These are phyloP conservation scores for Phaffia australis DNA, from an alignment of 768 basidiomycete genomes.

Conservation along the genomic window DNA sequence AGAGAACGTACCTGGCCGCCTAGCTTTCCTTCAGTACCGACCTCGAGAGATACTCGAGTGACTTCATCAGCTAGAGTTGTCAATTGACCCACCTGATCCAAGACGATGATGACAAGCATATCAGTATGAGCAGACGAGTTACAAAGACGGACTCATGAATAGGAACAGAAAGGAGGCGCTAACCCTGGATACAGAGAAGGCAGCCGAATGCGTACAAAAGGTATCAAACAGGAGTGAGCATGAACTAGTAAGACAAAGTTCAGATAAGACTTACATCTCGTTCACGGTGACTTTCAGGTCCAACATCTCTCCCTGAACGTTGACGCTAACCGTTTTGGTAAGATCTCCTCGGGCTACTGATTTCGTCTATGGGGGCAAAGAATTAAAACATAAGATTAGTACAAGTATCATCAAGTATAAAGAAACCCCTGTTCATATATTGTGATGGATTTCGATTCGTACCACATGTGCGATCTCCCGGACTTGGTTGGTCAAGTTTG, in stretches of 20 bases:
- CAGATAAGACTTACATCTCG: conserved; percentile 7
- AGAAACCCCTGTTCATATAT: background rate
- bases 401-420: background rate
- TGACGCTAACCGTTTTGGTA: conserved; percentile 36
- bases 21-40: conserved; percentile 94
- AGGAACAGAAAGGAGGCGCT: background rate
- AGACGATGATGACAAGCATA: background rate
- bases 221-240: conserved; percentile 45
- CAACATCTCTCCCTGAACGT: conserved; percentile 39
- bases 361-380: conserved; percentile 29
- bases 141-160: conserved; percentile 58
- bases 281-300: conserved; percentile 34
- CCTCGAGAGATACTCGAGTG: conserved; percentile 72
- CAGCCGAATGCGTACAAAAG: conserved; percentile 87
- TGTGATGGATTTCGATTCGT: no score
- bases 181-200: conserved; percentile 46
- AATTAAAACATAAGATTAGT: background rate
- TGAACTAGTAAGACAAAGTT: background rate
- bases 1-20: conserved; percentile 62
- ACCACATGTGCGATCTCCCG: conserved; percentile 40
- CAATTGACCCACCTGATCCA: conserved; percentile 51
- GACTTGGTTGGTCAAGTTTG: conserved; percentile 38
- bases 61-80: conserved; percentile 42
- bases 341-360: conserved; percentile 40
- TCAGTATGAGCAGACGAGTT: conserved; percentile 45